These are phyloP conservation scores for Globisporangium okanoganense DNA, from an alignment of 352 stramenopile genomes.

Conservation along the genomic window DNA sequence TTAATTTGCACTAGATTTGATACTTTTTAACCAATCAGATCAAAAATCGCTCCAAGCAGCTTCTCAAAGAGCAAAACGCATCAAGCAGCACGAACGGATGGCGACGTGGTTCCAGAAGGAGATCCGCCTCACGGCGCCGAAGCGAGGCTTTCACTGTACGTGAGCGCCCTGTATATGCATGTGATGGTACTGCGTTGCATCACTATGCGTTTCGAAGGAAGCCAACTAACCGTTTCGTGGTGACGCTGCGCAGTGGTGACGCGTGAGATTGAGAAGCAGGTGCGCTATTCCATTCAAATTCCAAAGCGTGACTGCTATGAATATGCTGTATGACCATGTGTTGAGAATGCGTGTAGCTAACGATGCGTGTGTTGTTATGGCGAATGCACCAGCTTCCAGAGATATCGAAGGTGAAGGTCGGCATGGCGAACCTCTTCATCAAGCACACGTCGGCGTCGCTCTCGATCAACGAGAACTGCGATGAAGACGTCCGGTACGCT, in stretches of 20 bases:
- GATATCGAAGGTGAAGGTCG: constrained; percentile 84
- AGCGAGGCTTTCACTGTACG: constrained; percentile 79
- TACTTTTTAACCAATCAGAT: constrained; percentile 3
- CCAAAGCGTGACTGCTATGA: neutral
- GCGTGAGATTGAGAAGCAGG: constrained; percentile 78
- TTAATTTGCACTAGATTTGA: too few species aligned
- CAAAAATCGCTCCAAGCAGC: neutral
- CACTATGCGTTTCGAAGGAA: neutral
- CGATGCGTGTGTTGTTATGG: neutral
- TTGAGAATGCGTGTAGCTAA: neutral
- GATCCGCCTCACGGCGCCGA: constrained; percentile 75
- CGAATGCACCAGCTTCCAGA: constrained; percentile 42
- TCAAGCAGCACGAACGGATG: constrained; percentile 20
- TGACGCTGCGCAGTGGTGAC: constrained; percentile 58
- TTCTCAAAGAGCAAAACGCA: constrained; percentile 7
- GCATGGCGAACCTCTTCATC: constrained; percentile 94
- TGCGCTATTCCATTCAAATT: constrained; percentile 10
- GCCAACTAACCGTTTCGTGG: neutral
- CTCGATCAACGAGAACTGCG: constrained; percentile 96
- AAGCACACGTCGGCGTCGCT: constrained; percentile 95
- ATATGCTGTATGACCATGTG: neutral
- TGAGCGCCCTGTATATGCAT: neutral
- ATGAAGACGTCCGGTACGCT: constrained; percentile 87
- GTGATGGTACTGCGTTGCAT: neutral
- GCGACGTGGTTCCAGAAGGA: constrained; percentile 86